Conservation (phyloP, 345 rosid species). For the Ceriops zippeliana region DNA sequence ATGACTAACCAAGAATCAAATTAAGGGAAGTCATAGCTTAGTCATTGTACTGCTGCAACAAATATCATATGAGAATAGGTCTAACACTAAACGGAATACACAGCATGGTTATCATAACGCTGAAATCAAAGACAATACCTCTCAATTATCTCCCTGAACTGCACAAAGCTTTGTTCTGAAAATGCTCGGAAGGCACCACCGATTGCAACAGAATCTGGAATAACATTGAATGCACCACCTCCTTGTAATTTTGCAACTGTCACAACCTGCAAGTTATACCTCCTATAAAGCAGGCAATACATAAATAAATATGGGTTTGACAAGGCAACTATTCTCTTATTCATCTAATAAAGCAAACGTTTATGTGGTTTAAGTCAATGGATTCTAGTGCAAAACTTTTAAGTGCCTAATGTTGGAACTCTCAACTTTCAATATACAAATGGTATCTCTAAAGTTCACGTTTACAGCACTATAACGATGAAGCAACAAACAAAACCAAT, state of each 20-base stretch:
- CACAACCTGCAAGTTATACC: constrained; percentile 51
- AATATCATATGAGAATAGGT: background rate
- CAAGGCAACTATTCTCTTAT: background rate
- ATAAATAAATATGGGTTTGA: background rate
- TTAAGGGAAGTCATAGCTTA: background rate
- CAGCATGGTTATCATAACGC: background rate
- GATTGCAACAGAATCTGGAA: constrained; percentile 74
- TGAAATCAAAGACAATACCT: constrained; percentile 37
- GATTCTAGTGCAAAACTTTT: background rate
- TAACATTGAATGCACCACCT: constrained; percentile 77
- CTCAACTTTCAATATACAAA: background rate
- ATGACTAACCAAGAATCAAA: too few species aligned
- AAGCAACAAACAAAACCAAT: background rate
- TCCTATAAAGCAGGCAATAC: background rate
- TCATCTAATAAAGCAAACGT: background rate
- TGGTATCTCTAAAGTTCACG: background rate
- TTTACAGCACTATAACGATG: background rate
- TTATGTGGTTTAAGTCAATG: background rate
- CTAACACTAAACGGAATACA: background rate
- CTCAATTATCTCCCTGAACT: constrained; percentile 57
- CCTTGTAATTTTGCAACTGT: constrained; percentile 62
- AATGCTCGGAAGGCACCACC: constrained; percentile 82
- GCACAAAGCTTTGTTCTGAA: constrained; percentile 42
- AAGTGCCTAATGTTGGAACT: background rate
- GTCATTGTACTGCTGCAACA: background rate